Conservation (phyloP, 2,329 filamentous ascomycete species). For the Fusarium fujikuroi region DNA sequence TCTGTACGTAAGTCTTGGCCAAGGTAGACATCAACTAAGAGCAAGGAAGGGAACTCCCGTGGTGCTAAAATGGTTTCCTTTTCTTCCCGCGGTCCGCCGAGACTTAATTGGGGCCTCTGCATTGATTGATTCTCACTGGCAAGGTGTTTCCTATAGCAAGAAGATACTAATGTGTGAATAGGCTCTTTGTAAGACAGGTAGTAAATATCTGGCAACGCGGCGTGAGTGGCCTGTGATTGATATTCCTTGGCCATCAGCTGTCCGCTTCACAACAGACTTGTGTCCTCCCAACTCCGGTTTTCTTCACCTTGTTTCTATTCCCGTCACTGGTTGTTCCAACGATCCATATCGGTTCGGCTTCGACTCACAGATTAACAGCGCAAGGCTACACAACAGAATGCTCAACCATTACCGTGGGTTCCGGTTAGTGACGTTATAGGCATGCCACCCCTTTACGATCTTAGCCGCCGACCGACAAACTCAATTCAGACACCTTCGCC, state of each 20-base stretch:
- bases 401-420: conserved; percentile 2
- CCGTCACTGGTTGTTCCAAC: neutral
- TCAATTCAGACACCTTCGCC: conserved; percentile 29
- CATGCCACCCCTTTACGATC: conserved; percentile 13
- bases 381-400: conserved; percentile 4
- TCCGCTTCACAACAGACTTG: neutral
- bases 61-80: conserved; percentile 23
- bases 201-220: neutral
- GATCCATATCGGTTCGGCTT: neutral
- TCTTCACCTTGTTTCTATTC: neutral
- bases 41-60: conserved; percentile 33
- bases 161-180: neutral
- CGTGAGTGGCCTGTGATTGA: neutral
- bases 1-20: neutral
- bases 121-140: neutral
- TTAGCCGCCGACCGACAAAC: conserved; percentile 21
- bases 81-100: conserved; percentile 4
- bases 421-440: conserved; percentile 17
- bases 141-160: neutral
- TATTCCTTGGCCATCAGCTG: neutral
- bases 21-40: conserved; percentile 1
- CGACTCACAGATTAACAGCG: neutral
- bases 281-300: neutral
- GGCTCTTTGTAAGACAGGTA: neutral
- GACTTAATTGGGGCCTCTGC: neutral